Percentiles rank a stretch among this genome's conserved stretches.
Conservation (phyloP, 2,329 filamentous ascomycete species). For the Furcasterigmium sp. region DNA sequence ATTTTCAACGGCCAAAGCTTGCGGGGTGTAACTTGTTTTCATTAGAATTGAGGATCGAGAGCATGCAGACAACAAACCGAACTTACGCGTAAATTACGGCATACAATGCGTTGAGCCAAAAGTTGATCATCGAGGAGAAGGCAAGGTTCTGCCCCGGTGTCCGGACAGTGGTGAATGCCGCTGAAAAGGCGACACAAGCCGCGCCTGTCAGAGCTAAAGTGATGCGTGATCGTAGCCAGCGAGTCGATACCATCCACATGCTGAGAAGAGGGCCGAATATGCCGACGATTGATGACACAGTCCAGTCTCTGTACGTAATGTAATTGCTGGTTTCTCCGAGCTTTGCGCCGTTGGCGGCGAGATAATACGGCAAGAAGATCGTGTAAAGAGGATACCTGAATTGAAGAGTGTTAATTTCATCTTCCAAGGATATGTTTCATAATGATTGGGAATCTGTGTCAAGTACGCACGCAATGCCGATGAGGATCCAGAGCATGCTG, state of each 20-base stretch:
- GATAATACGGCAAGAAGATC: background rate
- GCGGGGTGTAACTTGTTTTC: conserved; percentile 16
- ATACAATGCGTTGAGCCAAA: conserved; percentile 15
- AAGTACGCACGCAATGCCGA: background rate
- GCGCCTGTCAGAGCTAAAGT: conserved; percentile 10
- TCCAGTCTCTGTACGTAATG: conserved; percentile 1
- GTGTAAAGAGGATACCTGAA: background rate
- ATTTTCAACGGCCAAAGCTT: conserved; percentile 12
- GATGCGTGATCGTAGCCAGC: conserved; percentile 7
- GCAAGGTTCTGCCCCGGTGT: conserved; percentile 14
- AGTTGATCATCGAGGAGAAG: conserved; percentile 16
- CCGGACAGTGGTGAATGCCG: conserved; percentile 14
- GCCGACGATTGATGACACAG: background rate
- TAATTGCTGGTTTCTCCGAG: background rate
- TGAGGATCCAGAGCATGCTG: background rate
- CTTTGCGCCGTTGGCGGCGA: background rate
- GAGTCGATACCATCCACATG: background rate
- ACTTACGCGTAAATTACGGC: conserved; percentile 14
- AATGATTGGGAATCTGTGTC: background rate
- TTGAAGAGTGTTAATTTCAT: background rate
- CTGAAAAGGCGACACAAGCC: conserved; percentile 14
- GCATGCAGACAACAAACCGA: no score
- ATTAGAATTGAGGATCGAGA: no score
- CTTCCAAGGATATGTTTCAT: no score
- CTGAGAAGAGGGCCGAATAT: background rate